Percentiles rank a stretch among this genome's conserved stretches.
Evolutionary conservation across 2,329 filamentous ascomycete genomes (phyloP).

Genomic region (Periconia digitata): DNA sequence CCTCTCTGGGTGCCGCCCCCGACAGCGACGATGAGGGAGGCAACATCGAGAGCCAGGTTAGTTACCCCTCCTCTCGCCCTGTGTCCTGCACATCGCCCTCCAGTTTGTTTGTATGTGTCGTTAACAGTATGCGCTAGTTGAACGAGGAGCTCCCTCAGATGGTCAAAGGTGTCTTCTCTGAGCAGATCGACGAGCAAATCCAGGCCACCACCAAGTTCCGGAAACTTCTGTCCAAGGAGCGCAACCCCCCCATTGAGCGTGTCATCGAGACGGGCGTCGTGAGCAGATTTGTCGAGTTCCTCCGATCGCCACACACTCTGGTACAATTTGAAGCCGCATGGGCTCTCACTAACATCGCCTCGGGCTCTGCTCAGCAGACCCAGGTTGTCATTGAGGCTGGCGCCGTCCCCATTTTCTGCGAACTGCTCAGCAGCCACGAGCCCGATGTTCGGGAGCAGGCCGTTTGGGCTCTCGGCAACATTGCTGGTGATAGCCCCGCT

Average conservation of each 20-base stretch:
- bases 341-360: slow-evolving; percentile 99
- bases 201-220: slow-evolving; percentile 97
- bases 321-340: slow-evolving; percentile 99
- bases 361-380: slow-evolving; percentile 93
- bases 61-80: slow-evolving; percentile 36
- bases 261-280: slow-evolving; percentile 99
- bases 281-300: slow-evolving; percentile 95
- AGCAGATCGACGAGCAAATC: slow-evolving; percentile 97
- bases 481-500: slow-evolving; percentile 95
- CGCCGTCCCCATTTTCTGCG: slow-evolving; percentile 97
- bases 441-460: slow-evolving; percentile 98
- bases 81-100: neutral
- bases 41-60: slow-evolving; percentile 94
- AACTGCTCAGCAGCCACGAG: slow-evolving; percentile 91
- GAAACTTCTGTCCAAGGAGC: slow-evolving; percentile 97
- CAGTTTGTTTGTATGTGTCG: neutral
- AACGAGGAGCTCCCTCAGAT: slow-evolving; percentile 98
- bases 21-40: slow-evolving; percentile 97
- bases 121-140: slow-evolving; percentile 60
- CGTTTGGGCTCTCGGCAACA: slow-evolving; percentile 98
- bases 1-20: slow-evolving; percentile 80
- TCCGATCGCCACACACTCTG: slow-evolving; percentile 94
- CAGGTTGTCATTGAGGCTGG: slow-evolving; percentile 99
- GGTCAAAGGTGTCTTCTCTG: slow-evolving; percentile 97
- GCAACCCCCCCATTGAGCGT: slow-evolving; percentile 97